Percentiles rank a stretch among this genome's conserved stretches.
These are phyloP conservation scores for Clonostachys chloroleuca DNA, from an alignment of 2,329 filamentous ascomycete genomes.

Conservation along the genomic window DNA sequence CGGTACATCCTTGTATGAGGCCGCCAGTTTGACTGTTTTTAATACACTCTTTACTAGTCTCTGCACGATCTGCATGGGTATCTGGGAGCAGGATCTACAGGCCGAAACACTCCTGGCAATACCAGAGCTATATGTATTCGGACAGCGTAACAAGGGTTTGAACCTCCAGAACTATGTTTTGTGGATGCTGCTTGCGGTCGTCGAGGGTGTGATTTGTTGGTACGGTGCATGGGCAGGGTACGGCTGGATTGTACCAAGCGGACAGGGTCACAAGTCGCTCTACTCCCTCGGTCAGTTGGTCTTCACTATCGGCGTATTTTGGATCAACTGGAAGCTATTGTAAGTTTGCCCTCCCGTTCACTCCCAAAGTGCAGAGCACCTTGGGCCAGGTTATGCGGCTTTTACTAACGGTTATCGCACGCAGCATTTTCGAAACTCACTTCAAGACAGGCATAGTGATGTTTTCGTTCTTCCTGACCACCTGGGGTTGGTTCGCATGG, in stretches of 20 bases:
- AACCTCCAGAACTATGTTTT: constrained; percentile 68
- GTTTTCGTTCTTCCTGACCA: constrained; percentile 52
- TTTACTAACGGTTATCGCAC: constrained; percentile 11
- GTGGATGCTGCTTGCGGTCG: constrained; percentile 74
- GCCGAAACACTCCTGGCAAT: constrained; percentile 86
- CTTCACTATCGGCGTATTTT: constrained; percentile 65
- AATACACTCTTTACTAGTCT: constrained; percentile 93
- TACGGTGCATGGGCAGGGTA: constrained; percentile 56
- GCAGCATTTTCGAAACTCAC: constrained; percentile 68
- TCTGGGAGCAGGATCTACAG: constrained; percentile 85
- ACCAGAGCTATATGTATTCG: constrained; percentile 83
- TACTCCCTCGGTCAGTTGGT: constrained; percentile 71
- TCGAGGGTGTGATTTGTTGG: constrained; percentile 71
- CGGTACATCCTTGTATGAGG: constrained; percentile 86
- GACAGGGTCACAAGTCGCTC: constrained; percentile 58
- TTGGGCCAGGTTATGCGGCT: not conserved
- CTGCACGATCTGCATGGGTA: constrained; percentile 81
- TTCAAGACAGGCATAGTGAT: constrained; percentile 65
- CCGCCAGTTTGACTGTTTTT: constrained; percentile 82
- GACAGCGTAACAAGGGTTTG: constrained; percentile 68
- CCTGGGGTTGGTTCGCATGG: constrained; percentile 69
- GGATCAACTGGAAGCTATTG: constrained; percentile 76
- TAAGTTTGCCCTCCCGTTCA: constrained; percentile 29
- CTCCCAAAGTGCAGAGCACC: not conserved
- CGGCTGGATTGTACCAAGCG: constrained; percentile 38